Percentiles rank a stretch among this genome's conserved stretches.
These are phyloP conservation scores for Amanita molliuscula DNA, from an alignment of 768 basidiomycete species.

Conservation along the genomic window DNA sequence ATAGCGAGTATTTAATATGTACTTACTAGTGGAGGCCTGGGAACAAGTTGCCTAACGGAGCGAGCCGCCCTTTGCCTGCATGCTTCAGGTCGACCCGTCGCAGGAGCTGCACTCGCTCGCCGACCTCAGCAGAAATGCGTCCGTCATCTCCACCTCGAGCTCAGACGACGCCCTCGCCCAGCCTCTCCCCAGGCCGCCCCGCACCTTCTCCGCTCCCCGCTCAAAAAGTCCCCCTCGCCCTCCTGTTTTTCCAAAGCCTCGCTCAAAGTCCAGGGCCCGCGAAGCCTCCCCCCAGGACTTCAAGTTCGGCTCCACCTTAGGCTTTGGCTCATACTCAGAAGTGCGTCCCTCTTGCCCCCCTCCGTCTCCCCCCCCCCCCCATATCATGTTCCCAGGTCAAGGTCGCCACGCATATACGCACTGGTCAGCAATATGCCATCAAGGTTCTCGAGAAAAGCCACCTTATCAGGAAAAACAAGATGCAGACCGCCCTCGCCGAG, in stretches of 20 bases:
- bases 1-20: background rate
- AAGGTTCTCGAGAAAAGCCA: conserved; percentile 73
- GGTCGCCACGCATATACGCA: conserved; percentile 39
- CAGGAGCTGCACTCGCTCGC: conserved; percentile 32
- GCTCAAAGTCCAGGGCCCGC: conserved; percentile 27
- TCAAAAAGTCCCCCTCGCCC: conserved; percentile 37
- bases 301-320: conserved; percentile 61
- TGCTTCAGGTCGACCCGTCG: conserved; percentile 27
- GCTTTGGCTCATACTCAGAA: conserved; percentile 77
- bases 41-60: background rate
- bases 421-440: conserved; percentile 36
- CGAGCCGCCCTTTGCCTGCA: conserved; percentile 12
- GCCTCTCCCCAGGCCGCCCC: conserved; percentile 42
- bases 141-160: conserved; percentile 61
- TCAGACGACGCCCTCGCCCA: conserved; percentile 40
- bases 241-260: conserved; percentile 25
- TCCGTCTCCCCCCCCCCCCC: background rate
- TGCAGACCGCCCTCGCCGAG: conserved; percentile 69
- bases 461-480: conserved; percentile 68
- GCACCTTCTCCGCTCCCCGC: conserved; percentile 59
- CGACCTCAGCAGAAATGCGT: conserved; percentile 66
- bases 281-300: conserved; percentile 49
- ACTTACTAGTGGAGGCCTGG: too few relatives aligned
- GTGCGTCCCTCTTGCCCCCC: conserved; percentile 29
- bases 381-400: conserved; percentile 35